These are phyloP conservation scores for Mycena floridula DNA, from an alignment of 768 basidiomycete genomes.

Conservation along the genomic window DNA sequence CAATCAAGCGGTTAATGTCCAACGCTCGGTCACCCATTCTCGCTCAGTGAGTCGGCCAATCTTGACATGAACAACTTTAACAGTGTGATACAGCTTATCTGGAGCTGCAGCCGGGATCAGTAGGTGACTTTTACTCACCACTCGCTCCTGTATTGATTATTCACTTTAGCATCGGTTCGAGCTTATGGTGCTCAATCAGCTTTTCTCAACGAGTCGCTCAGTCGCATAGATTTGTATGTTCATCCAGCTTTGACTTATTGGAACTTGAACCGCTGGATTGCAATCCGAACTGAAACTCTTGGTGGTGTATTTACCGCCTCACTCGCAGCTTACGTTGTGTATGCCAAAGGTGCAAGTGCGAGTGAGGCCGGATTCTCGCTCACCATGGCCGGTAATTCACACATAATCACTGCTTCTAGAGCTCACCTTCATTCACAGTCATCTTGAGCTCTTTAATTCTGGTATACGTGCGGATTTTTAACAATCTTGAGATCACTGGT, in stretches of 20 bases:
- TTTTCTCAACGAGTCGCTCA: constrained; percentile 4
- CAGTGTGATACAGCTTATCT: constrained; percentile 30
- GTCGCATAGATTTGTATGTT: constrained; percentile 29
- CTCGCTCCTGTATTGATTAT: not conserved
- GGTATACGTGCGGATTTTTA: constrained; percentile 14
- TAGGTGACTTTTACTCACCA: not conserved
- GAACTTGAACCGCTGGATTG: constrained; percentile 22
- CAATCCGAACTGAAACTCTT: constrained; percentile 33
- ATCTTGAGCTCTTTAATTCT: constrained; percentile 8
- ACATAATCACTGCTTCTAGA: not conserved
- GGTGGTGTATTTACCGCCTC: constrained; percentile 34
- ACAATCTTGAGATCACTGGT: constrained; percentile 21
- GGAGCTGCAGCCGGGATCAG: constrained; percentile 39
- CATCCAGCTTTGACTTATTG: constrained; percentile 26
- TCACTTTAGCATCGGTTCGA: constrained; percentile 8
- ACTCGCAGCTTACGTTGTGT: constrained; percentile 37
- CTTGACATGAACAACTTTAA: not conserved
- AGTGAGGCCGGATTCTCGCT: constrained; percentile 31
- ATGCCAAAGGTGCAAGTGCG: constrained; percentile 18
- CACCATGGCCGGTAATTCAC: constrained; percentile 23
- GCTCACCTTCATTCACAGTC: constrained; percentile 9
- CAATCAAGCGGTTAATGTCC: constrained; percentile 43
- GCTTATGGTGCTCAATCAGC: constrained; percentile 10
- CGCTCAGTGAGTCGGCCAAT: constrained; percentile 20
- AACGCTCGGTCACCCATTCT: constrained; percentile 27